A percentile compares a stretch with the other conserved stretches of the same genome.
Evolutionary conservation across 2,329 filamentous ascomycete genomes (phyloP).

Genomic region (Sphaerostilbella broomeana): DNA sequence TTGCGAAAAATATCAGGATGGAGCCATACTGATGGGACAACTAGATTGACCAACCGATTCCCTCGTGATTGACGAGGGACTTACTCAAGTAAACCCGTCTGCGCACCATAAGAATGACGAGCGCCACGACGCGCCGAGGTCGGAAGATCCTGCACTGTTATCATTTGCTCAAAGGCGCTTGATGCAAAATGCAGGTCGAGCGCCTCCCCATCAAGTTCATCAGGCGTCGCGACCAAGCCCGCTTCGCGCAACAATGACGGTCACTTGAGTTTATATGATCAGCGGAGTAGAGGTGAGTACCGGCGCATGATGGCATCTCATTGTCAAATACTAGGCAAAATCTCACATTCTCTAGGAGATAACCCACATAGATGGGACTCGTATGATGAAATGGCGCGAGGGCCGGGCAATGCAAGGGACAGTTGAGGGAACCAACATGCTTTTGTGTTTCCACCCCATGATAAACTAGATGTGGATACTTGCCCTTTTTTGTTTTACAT

Average conservation of each 20-base stretch:
- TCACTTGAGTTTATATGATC: slow-evolving; percentile 44
- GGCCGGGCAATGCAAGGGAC: slow-evolving; percentile 7
- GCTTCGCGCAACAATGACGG: slow-evolving; percentile 62
- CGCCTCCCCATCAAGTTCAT: slow-evolving; percentile 37
- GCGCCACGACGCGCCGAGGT: slow-evolving; percentile 34
- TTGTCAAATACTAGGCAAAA: background rate
- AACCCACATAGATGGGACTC: slow-evolving; percentile 11
- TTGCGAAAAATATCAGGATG: background rate
- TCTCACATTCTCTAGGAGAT: background rate
- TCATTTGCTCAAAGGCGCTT: slow-evolving; percentile 41
- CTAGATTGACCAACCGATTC: slow-evolving; percentile 82
- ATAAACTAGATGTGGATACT: slow-evolving; percentile 9
- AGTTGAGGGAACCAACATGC: slow-evolving; percentile 5
- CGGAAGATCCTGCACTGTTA: slow-evolving; percentile 39
- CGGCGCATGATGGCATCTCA: background rate
- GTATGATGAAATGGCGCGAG: slow-evolving; percentile 9
- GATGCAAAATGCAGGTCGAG: slow-evolving; percentile 40
- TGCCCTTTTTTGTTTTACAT: background rate
- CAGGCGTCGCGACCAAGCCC: slow-evolving; percentile 58
- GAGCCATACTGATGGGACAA: slow-evolving; percentile 5
- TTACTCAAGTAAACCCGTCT: slow-evolving; percentile 55
- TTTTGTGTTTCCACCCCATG: slow-evolving; percentile 6
- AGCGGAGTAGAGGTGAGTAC: slow-evolving; percentile 25
- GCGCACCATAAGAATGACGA: slow-evolving; percentile 37
- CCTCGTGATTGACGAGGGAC: slow-evolving; percentile 84